Conservation (phyloP, 2,329 filamentous ascomycete genomes). For the Colletotrichum aenigma region DNA sequence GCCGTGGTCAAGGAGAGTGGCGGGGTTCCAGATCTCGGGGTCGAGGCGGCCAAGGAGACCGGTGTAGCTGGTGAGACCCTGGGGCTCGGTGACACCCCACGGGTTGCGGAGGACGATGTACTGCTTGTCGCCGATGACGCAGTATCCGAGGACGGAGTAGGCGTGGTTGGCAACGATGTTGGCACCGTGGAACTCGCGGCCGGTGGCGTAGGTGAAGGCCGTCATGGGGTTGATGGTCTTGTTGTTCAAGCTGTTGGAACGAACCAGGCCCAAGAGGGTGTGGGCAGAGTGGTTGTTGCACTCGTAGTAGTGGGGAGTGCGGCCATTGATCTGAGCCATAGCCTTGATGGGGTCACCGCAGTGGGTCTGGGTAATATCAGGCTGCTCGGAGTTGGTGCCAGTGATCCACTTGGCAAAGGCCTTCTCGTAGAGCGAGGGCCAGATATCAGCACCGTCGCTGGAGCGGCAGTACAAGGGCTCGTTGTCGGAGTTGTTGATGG, state of each 20-base stretch:
- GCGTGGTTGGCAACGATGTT: constrained; percentile 50
- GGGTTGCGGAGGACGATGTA: constrained; percentile 49
- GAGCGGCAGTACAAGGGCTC: constrained; percentile 46
- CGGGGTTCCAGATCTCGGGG: constrained; percentile 39
- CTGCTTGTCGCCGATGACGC: constrained; percentile 37
- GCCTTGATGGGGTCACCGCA: constrained; percentile 48
- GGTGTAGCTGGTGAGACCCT: constrained; percentile 41
- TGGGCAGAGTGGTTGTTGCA: constrained; percentile 32
- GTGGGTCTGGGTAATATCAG: constrained; percentile 44
- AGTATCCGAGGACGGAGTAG: constrained; percentile 45
- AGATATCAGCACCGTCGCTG: constrained; percentile 43
- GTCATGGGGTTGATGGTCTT: constrained; percentile 47
- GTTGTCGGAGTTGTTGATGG: constrained; percentile 47
- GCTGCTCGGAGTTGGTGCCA: constrained; percentile 31
- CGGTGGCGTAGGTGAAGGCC: constrained; percentile 44
- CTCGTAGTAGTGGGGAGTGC: constrained; percentile 39
- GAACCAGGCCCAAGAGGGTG: constrained; percentile 42
- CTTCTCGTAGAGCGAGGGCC: constrained; percentile 52
- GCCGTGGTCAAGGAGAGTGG: constrained; percentile 38
- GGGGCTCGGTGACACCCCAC: constrained; percentile 47
- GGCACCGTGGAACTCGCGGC: constrained; percentile 39
- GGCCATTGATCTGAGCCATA: constrained; percentile 47
- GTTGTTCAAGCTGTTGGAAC: constrained; percentile 42
- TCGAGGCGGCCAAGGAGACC: constrained; percentile 42
- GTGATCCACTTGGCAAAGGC: constrained; percentile 50